Conservation (phyloP, 2,329 filamentous ascomycete genomes). For the Zymoseptoria passerinii region DNA sequence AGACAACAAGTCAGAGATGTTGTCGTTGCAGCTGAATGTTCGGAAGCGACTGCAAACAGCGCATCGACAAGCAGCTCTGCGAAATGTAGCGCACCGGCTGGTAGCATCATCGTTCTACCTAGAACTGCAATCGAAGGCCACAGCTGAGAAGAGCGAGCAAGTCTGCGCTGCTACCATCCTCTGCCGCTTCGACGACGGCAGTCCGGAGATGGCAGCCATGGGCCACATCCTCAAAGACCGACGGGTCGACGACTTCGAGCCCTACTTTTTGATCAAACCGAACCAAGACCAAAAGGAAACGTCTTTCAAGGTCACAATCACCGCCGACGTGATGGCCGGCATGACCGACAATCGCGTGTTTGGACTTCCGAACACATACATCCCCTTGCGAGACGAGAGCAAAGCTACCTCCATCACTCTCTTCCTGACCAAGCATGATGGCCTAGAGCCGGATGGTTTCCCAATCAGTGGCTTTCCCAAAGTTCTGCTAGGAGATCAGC, state of each 20-base stretch:
- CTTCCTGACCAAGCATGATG: constrained; percentile 27
- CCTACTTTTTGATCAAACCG: constrained; percentile 28
- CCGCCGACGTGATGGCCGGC: constrained; percentile 18
- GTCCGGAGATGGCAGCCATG: constrained; percentile 25
- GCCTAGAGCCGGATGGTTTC: constrained; percentile 26
- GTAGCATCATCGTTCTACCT: constrained; percentile 34
- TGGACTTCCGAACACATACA: constrained; percentile 25
- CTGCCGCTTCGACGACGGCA: constrained; percentile 30
- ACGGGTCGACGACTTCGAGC: constrained; percentile 26
- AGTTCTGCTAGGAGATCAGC: constrained; percentile 24
- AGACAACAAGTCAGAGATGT: constrained; percentile 30
- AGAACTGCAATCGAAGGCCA: constrained; percentile 27
- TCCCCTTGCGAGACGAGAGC: constrained; percentile 25
- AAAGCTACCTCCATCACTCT: constrained; percentile 27
- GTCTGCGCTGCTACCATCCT: constrained; percentile 25
- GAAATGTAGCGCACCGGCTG: constrained; percentile 28
- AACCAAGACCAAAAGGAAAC: constrained; percentile 15
- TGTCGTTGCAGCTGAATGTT: constrained; percentile 27
- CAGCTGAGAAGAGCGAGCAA: constrained; percentile 25
- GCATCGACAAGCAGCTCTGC: constrained; percentile 24
- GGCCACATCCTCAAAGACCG: constrained; percentile 24
- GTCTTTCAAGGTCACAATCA: constrained; percentile 20
- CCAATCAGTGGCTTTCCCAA: constrained; percentile 32
- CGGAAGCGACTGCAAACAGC: constrained; percentile 24
- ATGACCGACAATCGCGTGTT: constrained; percentile 27